Evolutionary conservation across 2,329 filamentous ascomycete species (phyloP), one percentile per base, ranked within the genome.

Genomic region (Pestalotiopsis sp.): DNA sequence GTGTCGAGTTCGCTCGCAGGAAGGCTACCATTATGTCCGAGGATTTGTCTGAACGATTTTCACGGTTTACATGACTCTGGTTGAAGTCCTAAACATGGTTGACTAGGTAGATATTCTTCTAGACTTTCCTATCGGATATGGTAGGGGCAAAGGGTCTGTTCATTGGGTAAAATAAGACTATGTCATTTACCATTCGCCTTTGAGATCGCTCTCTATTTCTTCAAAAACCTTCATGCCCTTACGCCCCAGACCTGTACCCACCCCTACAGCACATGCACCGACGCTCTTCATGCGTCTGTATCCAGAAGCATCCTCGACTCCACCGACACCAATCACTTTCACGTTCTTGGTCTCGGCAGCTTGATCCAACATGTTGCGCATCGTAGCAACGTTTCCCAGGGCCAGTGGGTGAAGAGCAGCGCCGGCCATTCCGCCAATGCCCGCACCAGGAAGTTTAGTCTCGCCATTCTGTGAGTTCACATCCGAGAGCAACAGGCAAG

Each of bases 361-460:
- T 41, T 80, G 78, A 72, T 91, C 87, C 17, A 95, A 77, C 79
- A 92, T 76, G 23, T 76, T 78, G 23, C 90, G 80, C n/a, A 95
- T 84, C 1, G 87, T 90, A n/a, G 83, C 83, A 39, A 95, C 92
- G 73, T 95, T 95, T 0, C 93, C 93, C 38, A 95, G 78, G 0
- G 92, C 90, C 0, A 95, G 80, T 0, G 92, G 90, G 78, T 95
- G 93, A 58, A 95, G 80, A 20, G 91, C 86, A 12, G 91, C 85
- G 0, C 93, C 93, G 0, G 91, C 92, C 80, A 95, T 83, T 0
- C 92, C 93, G 0, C 92, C 93, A 3, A 93, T 83, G 0, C 91
- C 91, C 0, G 77, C 80, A 3, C 82, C 84, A 0, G 86, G 87
- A 2, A 90, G 87, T 7, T 82, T 81, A 2, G 91, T 78, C 3